A percentile compares a stretch with the other conserved stretches of the same genome.
Evolutionary conservation across 192 early-diverging fungal genomes (phyloP).

Genomic region (Dissophora globulifera): DNA sequence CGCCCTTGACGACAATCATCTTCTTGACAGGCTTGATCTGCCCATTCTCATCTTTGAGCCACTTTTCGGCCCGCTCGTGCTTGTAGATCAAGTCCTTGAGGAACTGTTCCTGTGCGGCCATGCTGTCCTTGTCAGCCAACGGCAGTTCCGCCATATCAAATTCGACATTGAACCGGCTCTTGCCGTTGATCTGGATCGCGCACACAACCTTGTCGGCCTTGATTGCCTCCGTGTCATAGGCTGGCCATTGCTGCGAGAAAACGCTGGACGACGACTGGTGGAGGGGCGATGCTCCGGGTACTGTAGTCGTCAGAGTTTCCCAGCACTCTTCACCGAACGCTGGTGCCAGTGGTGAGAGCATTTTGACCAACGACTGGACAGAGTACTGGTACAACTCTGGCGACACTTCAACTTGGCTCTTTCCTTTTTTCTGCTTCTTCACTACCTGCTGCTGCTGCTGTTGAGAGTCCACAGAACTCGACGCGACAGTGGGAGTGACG

Average conservation of each 20-base stretch:
- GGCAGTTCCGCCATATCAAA: constrained; percentile 45
- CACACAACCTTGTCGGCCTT: constrained; percentile 61
- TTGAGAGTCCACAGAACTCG: not conserved
- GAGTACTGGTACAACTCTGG: constrained; percentile 66
- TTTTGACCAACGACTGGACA: constrained; percentile 67
- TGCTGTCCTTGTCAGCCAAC: constrained; percentile 19
- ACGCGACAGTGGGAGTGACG: constrained; percentile 7
- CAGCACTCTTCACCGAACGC: constrained; percentile 81
- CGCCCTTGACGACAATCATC: constrained; percentile 75
- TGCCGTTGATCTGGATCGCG: constrained; percentile 76
- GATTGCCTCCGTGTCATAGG: constrained; percentile 61
- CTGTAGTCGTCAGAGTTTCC: constrained; percentile 51
- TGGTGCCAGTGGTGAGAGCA: constrained; percentile 80
- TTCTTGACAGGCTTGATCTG: constrained; percentile 55
- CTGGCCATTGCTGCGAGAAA: constrained; percentile 69
- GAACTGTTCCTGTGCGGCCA: constrained; percentile 37
- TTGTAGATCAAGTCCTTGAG: constrained; percentile 58
- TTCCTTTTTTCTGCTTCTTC: constrained; percentile 4
- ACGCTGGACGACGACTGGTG: constrained; percentile 41
- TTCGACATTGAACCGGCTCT: constrained; percentile 71
- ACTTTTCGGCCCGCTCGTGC: constrained; percentile 60
- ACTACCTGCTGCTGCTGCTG: not conserved
- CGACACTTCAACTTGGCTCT: constrained; percentile 12
- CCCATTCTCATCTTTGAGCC: constrained; percentile 58
- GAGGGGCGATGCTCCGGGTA: not conserved